Percentiles rank a stretch among this genome's conserved stretches.
Evolutionary conservation across 768 basidiomycete species (phyloP).

Genomic region (Macrolepiota dolichaula): DNA sequence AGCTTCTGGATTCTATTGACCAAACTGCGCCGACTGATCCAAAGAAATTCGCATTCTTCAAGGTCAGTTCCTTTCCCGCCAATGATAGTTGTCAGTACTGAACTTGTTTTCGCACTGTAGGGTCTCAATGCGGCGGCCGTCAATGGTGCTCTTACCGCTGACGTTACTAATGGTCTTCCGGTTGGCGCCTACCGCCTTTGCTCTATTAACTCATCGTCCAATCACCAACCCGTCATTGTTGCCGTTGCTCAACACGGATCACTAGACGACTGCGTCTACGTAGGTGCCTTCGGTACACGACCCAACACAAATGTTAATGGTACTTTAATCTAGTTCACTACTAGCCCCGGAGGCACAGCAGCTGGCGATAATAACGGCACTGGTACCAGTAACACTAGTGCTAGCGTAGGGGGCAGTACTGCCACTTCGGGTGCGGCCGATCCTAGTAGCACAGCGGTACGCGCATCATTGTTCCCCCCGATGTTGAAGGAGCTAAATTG

Average conservation of each 20-base stretch:
- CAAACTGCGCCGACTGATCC: conserved; percentile 47
- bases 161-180: conserved; percentile 49
- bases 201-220: conserved; percentile 48
- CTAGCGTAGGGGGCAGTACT: not conserved
- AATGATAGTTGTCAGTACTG: not conserved
- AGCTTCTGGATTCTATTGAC: conserved; percentile 38
- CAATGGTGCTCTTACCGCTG: conserved; percentile 41
- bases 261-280: conserved; percentile 59
- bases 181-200: conserved; percentile 52
- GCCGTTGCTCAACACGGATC: conserved; percentile 54
- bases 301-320: not conserved
- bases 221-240: conserved; percentile 53
- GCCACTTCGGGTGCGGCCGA: not conserved
- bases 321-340: conserved; percentile 28
- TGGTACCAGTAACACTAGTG: conserved; percentile 6
- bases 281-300: conserved; percentile 25
- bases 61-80: conserved; percentile 15
- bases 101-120: conserved; percentile 6
- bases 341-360: conserved; percentile 13
- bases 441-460: conserved; percentile 1
- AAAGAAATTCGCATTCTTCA: conserved; percentile 56
- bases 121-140: conserved; percentile 37
- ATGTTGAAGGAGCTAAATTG: not conserved
- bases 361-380: conserved; percentile 13
- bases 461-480: not conserved